Percentiles rank a stretch among this genome's conserved stretches.
Conservation (phyloP, 2,329 filamentous ascomycete genomes). For the Stachybotrys chartarum region DNA sequence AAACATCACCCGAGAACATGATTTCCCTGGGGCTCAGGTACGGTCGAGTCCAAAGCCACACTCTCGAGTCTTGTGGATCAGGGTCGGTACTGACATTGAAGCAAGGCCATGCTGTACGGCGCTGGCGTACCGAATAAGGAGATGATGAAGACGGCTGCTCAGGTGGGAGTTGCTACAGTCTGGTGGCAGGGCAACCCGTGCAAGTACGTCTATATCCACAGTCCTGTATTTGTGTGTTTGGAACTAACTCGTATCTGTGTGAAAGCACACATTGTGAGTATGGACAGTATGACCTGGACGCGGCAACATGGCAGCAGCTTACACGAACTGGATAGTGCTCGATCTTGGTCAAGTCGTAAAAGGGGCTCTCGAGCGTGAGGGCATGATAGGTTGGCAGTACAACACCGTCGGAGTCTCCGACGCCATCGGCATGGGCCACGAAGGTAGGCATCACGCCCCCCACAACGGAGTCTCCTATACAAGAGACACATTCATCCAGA, state of each 20-base stretch:
- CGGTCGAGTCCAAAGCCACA: constrained; percentile 3
- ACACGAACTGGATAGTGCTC: constrained; percentile 48
- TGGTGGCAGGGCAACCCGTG: constrained; percentile 99
- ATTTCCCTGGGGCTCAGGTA: constrained; percentile 87
- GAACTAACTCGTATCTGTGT: background rate
- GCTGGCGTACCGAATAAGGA: constrained; percentile 78
- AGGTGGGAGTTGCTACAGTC: constrained; percentile 84
- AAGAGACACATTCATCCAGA: background rate
- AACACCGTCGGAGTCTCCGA: constrained; percentile 86
- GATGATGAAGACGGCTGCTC: constrained; percentile 83
- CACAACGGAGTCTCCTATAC: background rate
- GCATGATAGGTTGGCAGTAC: constrained; percentile 92
- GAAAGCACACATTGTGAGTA: constrained; percentile 34
- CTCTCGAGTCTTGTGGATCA: too few relatives aligned
- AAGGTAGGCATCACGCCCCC: constrained; percentile 47
- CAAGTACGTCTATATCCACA: constrained; percentile 54
- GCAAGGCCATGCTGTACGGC: constrained; percentile 86
- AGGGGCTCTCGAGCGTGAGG: constrained; percentile 68
- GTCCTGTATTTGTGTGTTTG: background rate
- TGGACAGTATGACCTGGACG: constrained; percentile 21
- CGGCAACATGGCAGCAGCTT: constrained; percentile 4
- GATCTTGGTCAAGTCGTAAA: constrained; percentile 87
- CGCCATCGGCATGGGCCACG: constrained; percentile 90
- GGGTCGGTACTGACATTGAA: background rate
- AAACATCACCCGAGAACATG: constrained; percentile 74